A percentile compares a stretch with the other conserved stretches of the same genome.
These are phyloP conservation scores for Polyporus arcularius DNA, from an alignment of 768 basidiomycete species.

Conservation along the genomic window DNA sequence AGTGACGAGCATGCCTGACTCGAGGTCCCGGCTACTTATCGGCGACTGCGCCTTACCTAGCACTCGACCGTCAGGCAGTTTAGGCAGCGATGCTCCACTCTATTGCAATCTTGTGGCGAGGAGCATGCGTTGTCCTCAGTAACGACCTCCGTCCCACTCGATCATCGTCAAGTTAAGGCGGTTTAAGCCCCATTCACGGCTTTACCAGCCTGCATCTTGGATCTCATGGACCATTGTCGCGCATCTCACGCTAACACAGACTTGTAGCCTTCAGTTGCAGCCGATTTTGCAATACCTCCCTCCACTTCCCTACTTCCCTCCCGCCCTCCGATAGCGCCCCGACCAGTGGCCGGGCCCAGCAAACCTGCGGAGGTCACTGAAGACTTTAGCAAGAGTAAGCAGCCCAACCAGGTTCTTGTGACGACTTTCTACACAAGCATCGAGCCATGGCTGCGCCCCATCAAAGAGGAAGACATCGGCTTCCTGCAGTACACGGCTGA, in stretches of 20 bases:
- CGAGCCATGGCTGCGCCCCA: slow-evolving; percentile 85
- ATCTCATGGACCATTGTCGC: neutral
- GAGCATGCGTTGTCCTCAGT: no score
- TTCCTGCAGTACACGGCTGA: slow-evolving; percentile 91
- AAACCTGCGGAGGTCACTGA: slow-evolving; percentile 81
- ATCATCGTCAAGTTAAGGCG: no score
- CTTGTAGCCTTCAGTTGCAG: slow-evolving; percentile 37
- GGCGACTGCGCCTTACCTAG: no score
- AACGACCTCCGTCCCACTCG: no score
- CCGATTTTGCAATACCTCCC: slow-evolving; percentile 64
- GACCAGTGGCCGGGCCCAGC: slow-evolving; percentile 79
- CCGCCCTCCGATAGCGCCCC: slow-evolving; percentile 62
- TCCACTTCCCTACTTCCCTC: slow-evolving; percentile 51
- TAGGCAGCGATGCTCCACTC: no score
- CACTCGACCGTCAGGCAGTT: no score
- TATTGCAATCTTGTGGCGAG: no score
- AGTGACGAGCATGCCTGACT: no score
- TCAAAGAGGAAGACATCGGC: slow-evolving; percentile 95
- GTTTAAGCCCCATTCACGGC: no score
- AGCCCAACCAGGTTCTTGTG: slow-evolving; percentile 62
- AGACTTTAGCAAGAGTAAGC: slow-evolving; percentile 86
- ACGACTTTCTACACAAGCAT: slow-evolving; percentile 85
- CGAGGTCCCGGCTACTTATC: no score
- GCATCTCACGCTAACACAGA: neutral
- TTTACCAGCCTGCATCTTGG: no score